Evolutionary conservation across 441 rosid species (phyloP), one percentile per base, ranked within the genome.

Genomic region (Daphne laureola): DNA sequence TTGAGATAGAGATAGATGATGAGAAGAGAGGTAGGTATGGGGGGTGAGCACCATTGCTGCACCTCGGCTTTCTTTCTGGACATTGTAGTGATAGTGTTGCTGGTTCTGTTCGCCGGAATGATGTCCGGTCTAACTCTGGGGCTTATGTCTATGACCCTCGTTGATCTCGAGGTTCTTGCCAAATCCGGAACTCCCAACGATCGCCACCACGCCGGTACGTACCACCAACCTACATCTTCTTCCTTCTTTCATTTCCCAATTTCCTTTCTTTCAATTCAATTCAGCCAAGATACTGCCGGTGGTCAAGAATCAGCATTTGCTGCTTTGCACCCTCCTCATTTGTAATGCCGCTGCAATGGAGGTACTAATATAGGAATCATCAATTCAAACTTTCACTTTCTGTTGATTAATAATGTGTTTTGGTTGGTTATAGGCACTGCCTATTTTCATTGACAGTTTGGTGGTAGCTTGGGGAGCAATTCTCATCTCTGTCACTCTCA

Each of bases 311-410:
- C 90, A 83, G 58, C 90, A 83, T 73, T 61, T 80, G 64, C 59
- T 83, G 65, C 80, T 83, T 14, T 83, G 90, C 67, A 80, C 84
- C 9, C 68, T 83, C 11, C 79, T 83, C 26, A 78, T 78, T 17
- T 80, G 80, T 77, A 83, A 83, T 71, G 86, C 86, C 53, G 82
- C 82, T 53, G 74, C 90, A 38, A 83, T 80, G 90, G 90, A 83
- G 86, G 84, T 80, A 67, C 6, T n/a, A n/a, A n/a, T n/a, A n/a
- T n/a, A n/a, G n/a, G n/a, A n/a, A n/a, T n/a, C n/a, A n/a, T n/a
- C n/a, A n/a, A n/a, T n/a, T n/a, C n/a, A n/a, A n/a, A 31, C 36
- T 5, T 4, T 3, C 36, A 31, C 5, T 5, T 31, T 31, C 1
- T 8, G 8, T 31, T 15, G 36, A 13, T 2, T n/a, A 7, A 40